phyloP scores from a whole-genome alignment of 129 eudicot genomes.

The Tagetes patula region DNA sequence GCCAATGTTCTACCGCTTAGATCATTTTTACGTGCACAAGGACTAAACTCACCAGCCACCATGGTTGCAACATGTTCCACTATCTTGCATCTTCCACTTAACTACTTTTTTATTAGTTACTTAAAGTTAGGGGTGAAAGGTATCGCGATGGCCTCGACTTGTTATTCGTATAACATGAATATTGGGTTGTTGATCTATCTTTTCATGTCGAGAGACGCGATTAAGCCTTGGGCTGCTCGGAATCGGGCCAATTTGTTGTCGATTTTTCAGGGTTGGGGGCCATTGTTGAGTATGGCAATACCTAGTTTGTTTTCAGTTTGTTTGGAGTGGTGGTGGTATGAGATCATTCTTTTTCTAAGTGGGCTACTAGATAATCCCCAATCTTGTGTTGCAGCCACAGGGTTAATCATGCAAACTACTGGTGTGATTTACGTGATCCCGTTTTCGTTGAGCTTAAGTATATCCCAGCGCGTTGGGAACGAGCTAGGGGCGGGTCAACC shows the following conservation, averaged over 20 bases:
- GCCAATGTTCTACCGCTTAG: constrained; percentile 63
- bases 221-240: constrained; percentile 81
- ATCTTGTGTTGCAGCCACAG: constrained; percentile 77
- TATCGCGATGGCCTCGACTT: constrained; percentile 69
- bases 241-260: constrained; percentile 40
- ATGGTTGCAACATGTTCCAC: constrained; percentile 52
- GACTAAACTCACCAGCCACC: constrained; percentile 58
- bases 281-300: constrained; percentile 59
- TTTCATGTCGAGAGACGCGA: constrained; percentile 44
- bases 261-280: constrained; percentile 64
- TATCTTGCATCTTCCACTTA: constrained; percentile 70
- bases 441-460: constrained; percentile 54
- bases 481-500: constrained; percentile 84
- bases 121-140: constrained; percentile 72
- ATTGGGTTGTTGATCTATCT: constrained; percentile 62
- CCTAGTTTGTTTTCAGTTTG: constrained; percentile 73
- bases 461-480: constrained; percentile 76
- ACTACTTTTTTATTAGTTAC: constrained; percentile 54
- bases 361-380: constrained; percentile 72
- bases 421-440: constrained; percentile 70
- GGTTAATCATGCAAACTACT: constrained; percentile 70
- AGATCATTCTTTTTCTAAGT: constrained; percentile 65
- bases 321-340: constrained; percentile 99
- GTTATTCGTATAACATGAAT: constrained; percentile 59
- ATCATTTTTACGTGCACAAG: constrained; percentile 67